Conservation (phyloP, 805 yeast genomes). For the Monosporozyma aerobia region DNA sequence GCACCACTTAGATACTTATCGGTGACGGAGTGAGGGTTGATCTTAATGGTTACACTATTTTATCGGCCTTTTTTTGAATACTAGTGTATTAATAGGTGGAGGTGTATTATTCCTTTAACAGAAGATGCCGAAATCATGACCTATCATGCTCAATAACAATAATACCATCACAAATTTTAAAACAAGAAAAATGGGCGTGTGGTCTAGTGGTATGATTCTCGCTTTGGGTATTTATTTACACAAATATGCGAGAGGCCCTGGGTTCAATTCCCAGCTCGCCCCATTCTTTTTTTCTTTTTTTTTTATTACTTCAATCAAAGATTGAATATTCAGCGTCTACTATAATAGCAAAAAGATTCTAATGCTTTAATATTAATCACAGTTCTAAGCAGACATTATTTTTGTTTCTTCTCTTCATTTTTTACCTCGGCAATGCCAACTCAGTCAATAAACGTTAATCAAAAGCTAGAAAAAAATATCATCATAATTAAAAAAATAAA, state of each 20-base stretch:
- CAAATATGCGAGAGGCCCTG: slow-evolving; percentile 48
- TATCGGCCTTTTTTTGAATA: no score
- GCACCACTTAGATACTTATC: no score
- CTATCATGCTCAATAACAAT: background rate
- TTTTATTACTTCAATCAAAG: no score
- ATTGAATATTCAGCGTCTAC: no score
- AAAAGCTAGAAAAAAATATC: background rate
- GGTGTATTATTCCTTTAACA: no score
- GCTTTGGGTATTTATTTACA: slow-evolving; percentile 34
- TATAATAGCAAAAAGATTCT: no score
- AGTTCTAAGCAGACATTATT: background rate
- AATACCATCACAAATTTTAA: background rate
- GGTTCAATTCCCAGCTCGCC: slow-evolving; percentile 50
- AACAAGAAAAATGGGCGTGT: slow-evolving; percentile 26
- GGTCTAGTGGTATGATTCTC: slow-evolving; percentile 51
- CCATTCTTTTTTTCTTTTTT: slow-evolving; percentile 16
- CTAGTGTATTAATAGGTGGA: no score
- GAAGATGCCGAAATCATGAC: no score
- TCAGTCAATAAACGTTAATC: background rate
- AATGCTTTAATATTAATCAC: no score
- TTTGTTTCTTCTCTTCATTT: background rate
- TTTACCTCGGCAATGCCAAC: background rate
- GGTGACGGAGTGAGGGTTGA: no score
- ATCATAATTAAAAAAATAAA: background rate
- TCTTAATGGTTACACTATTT: no score